Conservation (phyloP, 805 yeast genomes). For the Yarrowia bubula region DNA sequence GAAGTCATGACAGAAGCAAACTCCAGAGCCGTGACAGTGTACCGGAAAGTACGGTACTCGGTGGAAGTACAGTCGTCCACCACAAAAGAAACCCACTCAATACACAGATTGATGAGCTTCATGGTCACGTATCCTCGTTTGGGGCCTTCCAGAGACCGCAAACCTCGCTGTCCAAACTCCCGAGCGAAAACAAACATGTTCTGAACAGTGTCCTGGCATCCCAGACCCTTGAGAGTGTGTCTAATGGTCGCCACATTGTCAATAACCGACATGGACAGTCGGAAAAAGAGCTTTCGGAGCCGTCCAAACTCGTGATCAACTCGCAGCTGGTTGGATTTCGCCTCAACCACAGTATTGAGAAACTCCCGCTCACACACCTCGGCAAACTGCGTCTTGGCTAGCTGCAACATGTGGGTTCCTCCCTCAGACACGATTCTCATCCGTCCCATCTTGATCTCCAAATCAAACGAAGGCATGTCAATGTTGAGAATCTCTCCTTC, state of each 20-base stretch:
- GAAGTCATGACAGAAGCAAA: constrained; percentile 93
- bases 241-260: constrained; percentile 55
- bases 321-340: constrained; percentile 65
- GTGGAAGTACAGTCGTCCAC: constrained; percentile 95
- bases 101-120: constrained; percentile 69
- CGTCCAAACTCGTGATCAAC: constrained; percentile 72
- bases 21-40: constrained; percentile 95
- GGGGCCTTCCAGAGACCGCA: constrained; percentile 60
- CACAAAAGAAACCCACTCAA: constrained; percentile 89
- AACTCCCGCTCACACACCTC: constrained; percentile 54
- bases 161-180: constrained; percentile 74
- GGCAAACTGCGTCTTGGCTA: constrained; percentile 55
- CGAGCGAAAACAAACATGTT: constrained; percentile 72
- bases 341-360: constrained; percentile 50
- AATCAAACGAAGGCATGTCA: constrained; percentile 38
- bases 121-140: constrained; percentile 67
- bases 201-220: constrained; percentile 74
- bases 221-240: constrained; percentile 53
- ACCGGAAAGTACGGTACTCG: constrained; percentile 84
- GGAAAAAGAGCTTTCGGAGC: constrained; percentile 64
- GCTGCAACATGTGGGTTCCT: constrained; percentile 56
- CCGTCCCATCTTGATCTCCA: constrained; percentile 65
- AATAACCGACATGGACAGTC: constrained; percentile 63
- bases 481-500: constrained; percentile 71
- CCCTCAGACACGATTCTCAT: constrained; percentile 68